Conservation (phyloP, 345 rosid species). For the Boechera divaricarpa region DNA sequence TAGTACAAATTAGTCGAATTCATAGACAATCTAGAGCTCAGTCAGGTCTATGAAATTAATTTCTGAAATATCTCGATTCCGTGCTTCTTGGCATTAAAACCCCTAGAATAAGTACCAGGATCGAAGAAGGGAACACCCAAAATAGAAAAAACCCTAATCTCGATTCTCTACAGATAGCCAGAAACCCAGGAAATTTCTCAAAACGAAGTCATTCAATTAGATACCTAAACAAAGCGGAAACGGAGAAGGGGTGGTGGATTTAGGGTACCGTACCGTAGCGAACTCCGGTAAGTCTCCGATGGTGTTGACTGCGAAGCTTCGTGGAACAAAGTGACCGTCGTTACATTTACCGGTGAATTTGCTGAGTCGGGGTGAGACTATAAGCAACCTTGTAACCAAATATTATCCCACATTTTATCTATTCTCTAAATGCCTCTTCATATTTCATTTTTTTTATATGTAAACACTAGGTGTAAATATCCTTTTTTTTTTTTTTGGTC, state of each 20-base stretch:
- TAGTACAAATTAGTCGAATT: neutral
- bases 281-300: slow-evolving; percentile 9
- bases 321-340: neutral
- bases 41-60: neutral
- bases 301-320: neutral
- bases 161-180: neutral
- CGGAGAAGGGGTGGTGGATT: neutral
- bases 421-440: no score
- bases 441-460: no score
- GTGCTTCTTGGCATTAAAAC: neutral
- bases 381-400: neutral
- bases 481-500: no score
- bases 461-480: no score
- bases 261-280: slow-evolving; percentile 30
- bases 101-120: slow-evolving; percentile 29
- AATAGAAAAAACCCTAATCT: slow-evolving; percentile 24
- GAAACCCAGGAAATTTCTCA: slow-evolving; percentile 10
- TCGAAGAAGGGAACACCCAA: neutral
- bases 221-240: neutral
- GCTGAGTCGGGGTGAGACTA: neutral
- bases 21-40: slow-evolving; percentile 10
- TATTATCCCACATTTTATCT: neutral
- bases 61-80: neutral
- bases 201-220: slow-evolving; percentile 9
- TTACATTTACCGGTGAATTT: neutral